These are phyloP conservation scores for Irpex sp. DNA, from an alignment of 1,284 basidiomycete genomes.

Conservation along the genomic window DNA sequence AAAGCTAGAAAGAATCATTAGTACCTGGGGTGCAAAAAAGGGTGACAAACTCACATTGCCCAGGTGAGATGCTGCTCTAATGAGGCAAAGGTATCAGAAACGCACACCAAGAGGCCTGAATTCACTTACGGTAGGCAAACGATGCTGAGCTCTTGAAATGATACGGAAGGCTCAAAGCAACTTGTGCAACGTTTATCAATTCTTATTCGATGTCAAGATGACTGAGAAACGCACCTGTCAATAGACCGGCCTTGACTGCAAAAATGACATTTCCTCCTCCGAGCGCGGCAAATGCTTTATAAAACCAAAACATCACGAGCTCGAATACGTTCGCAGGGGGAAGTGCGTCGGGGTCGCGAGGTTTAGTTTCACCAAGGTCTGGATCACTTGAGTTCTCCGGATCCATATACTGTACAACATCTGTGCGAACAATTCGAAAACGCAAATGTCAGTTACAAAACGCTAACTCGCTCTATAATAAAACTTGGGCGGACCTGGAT, in stretches of 20 bases:
- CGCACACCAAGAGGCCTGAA: not conserved
- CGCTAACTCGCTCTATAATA: no score
- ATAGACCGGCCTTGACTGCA: conserved; percentile 74
- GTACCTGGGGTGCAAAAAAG: not conserved
- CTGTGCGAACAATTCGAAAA: conserved; percentile 25
- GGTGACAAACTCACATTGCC: conserved; percentile 41
- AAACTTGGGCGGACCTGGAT: conserved; percentile 36
- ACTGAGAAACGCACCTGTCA: conserved; percentile 43
- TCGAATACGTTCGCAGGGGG: conserved; percentile 62
- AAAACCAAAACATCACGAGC: conserved; percentile 42
- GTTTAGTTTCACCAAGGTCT: conserved; percentile 52
- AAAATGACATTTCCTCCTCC: conserved; percentile 64
- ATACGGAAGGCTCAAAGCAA: conserved; percentile 57
- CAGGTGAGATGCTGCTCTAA: conserved; percentile 53
- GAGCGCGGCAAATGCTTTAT: conserved; percentile 37
- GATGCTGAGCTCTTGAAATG: conserved; percentile 50
- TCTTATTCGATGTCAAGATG: not conserved
- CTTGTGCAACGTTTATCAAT: conserved; percentile 26
- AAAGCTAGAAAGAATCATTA: conserved; percentile 38
- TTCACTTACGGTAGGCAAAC: conserved; percentile 51
- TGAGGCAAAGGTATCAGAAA: not conserved
- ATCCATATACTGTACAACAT: conserved; percentile 59
- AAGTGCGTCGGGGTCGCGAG: conserved; percentile 73
- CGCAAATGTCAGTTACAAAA: no score
- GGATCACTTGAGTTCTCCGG: conserved; percentile 26